A percentile compares a stretch with the other conserved stretches of the same genome.
These are phyloP conservation scores for Saccharomyces hybrid DNA, from an alignment of 1,139 yeast species.

Conservation along the genomic window DNA sequence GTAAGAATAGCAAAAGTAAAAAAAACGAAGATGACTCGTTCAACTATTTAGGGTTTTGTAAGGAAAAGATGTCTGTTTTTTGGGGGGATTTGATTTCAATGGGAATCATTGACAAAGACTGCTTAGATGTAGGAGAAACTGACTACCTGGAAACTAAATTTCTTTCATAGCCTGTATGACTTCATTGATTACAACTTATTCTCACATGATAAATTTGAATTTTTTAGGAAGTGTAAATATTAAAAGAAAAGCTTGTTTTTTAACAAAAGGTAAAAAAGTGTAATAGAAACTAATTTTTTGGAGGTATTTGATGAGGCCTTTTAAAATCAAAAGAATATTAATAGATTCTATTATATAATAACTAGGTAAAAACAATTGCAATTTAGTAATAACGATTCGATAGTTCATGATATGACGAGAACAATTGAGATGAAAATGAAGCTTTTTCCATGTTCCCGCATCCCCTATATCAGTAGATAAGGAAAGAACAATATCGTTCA, in stretches of 20 bases:
- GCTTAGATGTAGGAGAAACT: conserved; percentile 9
- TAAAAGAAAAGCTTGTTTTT: not conserved
- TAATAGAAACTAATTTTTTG: too few relatives aligned
- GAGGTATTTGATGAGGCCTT: too few relatives aligned
- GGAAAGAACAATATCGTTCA: too few relatives aligned
- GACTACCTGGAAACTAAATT: not conserved
- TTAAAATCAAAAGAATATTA: not conserved
- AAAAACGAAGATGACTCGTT: conserved; percentile 41
- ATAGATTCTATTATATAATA: not conserved
- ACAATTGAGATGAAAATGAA: not conserved
- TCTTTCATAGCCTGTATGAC: not conserved
- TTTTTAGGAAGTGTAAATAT: too few relatives aligned
- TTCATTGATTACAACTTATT: too few relatives aligned
- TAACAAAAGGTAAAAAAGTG: not conserved
- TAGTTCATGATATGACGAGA: too few relatives aligned
- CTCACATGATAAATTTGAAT: too few relatives aligned
- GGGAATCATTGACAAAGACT: conserved; percentile 43
- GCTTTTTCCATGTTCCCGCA: too few relatives aligned
- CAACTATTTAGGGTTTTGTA: conserved; percentile 67
- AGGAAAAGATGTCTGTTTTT: conserved; percentile 62
- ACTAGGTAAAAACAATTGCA: not conserved
- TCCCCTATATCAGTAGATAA: too few relatives aligned
- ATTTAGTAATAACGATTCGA: not conserved
- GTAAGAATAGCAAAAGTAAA: conserved; percentile 10
- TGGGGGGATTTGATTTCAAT: conserved; percentile 68